Evolutionary conservation across 2,329 filamentous ascomycete genomes (phyloP).

Genomic region (Magnaporthales sp.): DNA sequence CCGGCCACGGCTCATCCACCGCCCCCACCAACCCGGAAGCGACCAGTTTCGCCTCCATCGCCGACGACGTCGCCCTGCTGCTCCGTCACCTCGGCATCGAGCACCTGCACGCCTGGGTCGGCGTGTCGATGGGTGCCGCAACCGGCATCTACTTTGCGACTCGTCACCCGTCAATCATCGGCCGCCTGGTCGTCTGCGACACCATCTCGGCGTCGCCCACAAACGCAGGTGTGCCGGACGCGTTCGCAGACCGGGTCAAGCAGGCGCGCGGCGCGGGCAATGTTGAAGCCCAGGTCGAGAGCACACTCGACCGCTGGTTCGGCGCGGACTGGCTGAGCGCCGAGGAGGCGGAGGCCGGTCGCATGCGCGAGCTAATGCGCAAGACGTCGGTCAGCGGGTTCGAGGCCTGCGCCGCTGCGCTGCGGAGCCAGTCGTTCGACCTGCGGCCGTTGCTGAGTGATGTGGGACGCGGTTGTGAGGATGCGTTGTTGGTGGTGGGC

Average conservation of each 20-base stretch:
- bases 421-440: conserved; percentile 27
- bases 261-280: conserved; percentile 23
- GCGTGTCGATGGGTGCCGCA: conserved; percentile 35
- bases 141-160: conserved; percentile 28
- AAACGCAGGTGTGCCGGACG: conserved; percentile 24
- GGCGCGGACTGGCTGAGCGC: conserved; percentile 24
- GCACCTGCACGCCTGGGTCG: conserved; percentile 30
- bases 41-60: conserved; percentile 29
- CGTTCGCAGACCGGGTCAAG: conserved; percentile 25
- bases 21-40: conserved; percentile 21
- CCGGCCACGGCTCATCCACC: conserved; percentile 30
- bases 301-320: conserved; percentile 32
- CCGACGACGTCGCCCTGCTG: conserved; percentile 26
- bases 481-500: conserved; percentile 28
- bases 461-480: conserved; percentile 24
- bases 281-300: conserved; percentile 20
- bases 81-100: conserved; percentile 21
- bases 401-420: conserved; percentile 30
- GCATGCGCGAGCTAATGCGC: conserved; percentile 26
- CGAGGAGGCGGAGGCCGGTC: conserved; percentile 23
- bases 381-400: conserved; percentile 29
- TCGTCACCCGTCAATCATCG: conserved; percentile 26
- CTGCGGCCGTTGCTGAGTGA: conserved; percentile 23
- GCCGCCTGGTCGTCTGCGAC: conserved; percentile 29
- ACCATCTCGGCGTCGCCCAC: conserved; percentile 28